Percentiles rank a stretch among this genome's conserved stretches.
Evolutionary conservation across 1,284 basidiomycete genomes (phyloP).

Genomic region (Tremellales sp.): DNA sequence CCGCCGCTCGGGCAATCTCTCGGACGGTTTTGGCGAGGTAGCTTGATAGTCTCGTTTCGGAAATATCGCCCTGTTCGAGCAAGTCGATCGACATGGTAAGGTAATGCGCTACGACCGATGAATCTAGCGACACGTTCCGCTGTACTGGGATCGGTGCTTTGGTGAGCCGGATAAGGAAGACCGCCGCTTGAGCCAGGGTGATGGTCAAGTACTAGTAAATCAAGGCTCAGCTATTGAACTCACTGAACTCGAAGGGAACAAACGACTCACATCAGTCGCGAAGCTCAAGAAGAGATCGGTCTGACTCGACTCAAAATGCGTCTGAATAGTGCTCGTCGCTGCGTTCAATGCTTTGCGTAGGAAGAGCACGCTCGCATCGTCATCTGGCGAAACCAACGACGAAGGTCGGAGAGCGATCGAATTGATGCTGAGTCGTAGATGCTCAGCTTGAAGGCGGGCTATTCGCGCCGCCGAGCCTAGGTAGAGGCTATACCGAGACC

Average conservation of each 20-base stretch:
- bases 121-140: conserved; percentile 15
- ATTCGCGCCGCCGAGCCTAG: conserved; percentile 29
- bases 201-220: conserved; percentile 39
- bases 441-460: conserved; percentile 30
- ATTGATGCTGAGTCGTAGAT: conserved; percentile 36
- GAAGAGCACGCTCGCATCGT: conserved; percentile 23
- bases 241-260: neutral
- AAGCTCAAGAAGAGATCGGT: conserved; percentile 33
- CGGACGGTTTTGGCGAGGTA: conserved; percentile 29
- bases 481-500: conserved; percentile 31
- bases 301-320: conserved; percentile 31
- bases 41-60: conserved; percentile 28
- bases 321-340: conserved; percentile 31
- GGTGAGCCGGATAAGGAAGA: conserved; percentile 32
- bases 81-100: conserved; percentile 26
- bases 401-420: conserved; percentile 30
- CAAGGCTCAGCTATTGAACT: neutral
- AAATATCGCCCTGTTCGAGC: conserved; percentile 24
- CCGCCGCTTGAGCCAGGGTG: conserved; percentile 33
- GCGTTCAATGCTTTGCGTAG: conserved; percentile 32
- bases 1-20: conserved; percentile 26
- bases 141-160: conserved; percentile 18
- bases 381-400: too few relatives aligned
- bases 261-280: conserved; percentile 32
- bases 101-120: conserved; percentile 27